Base-by-base conservation (phyloP, 2,329 filamentous ascomycete species). In the Sclerotinia nivalis region DNA sequence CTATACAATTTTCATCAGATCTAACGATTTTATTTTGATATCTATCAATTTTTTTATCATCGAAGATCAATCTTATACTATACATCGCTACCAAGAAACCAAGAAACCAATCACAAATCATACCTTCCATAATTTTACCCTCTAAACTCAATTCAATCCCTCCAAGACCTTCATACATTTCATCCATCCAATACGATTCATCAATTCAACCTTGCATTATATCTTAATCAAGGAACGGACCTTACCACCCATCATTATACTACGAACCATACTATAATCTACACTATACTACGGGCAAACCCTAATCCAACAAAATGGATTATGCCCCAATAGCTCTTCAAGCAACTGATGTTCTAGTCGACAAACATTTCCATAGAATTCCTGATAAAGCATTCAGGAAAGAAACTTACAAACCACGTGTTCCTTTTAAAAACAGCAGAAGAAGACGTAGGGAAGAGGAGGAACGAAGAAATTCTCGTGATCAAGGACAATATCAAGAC, bases 351-450 rank as follows among this genome's bases (percentile, higher is more conserved):
- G 69, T 71, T n/a, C 7, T 74, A 7, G 58, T 73, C 18, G 69
- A 72, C 58, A 74, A 74, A 43, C 73, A 74, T 20, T 74, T 74
- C 13, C 65, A 76, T 45, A 73, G 68, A 60, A 18, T 76, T 8
- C 76, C 75, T 4, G 69, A 76, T 49, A 71, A 72, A 40, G 71
- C 69, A 22, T 70, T 77, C 2, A 60, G 74, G 22, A 56, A 34
- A 31, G 58, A 54, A 54, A 69, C 75, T 13, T 76, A 76, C 56
- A 71, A 72, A 20, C 73, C 73, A 1, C 74, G 69, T n/a, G 64
- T 71, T 12, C 58, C 45, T 18, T 54, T 55, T 9, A 69, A 40
- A 43, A 31, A 9, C 9, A 49, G 58, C 20, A 49, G 52, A 12
- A 59, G 59, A 40, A 59, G 52, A 15, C 52, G 68, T 15, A 52